Evolutionary conservation across 768 basidiomycete genomes (phyloP).

Genomic region (Coprinopsis sp.): DNA sequence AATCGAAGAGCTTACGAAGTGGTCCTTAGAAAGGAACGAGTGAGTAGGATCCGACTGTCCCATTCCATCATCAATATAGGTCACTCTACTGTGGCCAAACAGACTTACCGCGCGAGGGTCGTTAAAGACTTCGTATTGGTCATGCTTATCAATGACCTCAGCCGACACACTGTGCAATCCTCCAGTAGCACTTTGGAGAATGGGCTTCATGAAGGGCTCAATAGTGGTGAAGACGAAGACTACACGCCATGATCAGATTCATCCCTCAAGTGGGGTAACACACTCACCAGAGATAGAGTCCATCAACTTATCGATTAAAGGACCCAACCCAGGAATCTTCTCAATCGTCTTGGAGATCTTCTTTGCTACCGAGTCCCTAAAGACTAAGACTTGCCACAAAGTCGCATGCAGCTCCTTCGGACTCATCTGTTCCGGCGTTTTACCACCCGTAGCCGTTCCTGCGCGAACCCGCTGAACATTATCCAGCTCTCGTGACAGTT

Average conservation of each 20-base stretch:
- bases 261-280: neutral
- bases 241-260: conserved; percentile 13
- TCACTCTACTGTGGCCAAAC: conserved; percentile 17
- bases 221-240: conserved; percentile 84
- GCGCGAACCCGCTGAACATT: conserved; percentile 65
- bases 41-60: conserved; percentile 79
- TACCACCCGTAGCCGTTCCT: conserved; percentile 55
- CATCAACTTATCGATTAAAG: conserved; percentile 73
- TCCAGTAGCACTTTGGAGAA: conserved; percentile 64
- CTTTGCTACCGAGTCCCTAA: conserved; percentile 80
- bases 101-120: conserved; percentile 65
- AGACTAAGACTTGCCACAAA: conserved; percentile 82
- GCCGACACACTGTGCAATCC: conserved; percentile 61
- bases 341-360: conserved; percentile 77
- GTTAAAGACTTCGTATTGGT: conserved; percentile 87
- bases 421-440: conserved; percentile 74
- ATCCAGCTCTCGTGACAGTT: conserved; percentile 73
- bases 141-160: conserved; percentile 73
- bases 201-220: conserved; percentile 81
- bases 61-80: neutral
- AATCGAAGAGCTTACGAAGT: conserved; percentile 55
- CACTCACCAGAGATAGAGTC: conserved; percentile 61
- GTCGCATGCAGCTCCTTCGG: conserved; percentile 84
- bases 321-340: conserved; percentile 75
- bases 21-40: conserved; percentile 85